These are phyloP conservation scores for Bryoglossum gracile DNA, from an alignment of 495 filamentous ascomycete genomes.

Conservation along the genomic window DNA sequence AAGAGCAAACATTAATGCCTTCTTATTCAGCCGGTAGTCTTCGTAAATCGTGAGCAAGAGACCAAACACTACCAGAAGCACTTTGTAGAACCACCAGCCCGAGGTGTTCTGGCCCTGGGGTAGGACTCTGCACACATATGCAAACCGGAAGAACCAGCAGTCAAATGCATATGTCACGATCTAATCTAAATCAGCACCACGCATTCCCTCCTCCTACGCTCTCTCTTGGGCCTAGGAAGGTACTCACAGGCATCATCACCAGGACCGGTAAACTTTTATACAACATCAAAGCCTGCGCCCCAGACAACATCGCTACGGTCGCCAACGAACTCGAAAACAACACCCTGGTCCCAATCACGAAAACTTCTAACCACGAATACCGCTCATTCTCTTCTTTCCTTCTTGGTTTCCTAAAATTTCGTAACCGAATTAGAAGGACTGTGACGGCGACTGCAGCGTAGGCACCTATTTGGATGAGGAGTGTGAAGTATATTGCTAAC, in stretches of 20 bases:
- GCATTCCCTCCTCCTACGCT: too few relatives aligned
- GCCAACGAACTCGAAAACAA: conserved; percentile 3
- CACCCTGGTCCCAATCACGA: conserved; percentile 9
- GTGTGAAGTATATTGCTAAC: conserved; percentile 16
- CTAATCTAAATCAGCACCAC: conserved; percentile 10
- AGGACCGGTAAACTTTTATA: conserved; percentile 16
- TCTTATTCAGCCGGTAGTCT: conserved; percentile 16
- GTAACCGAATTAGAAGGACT: conserved; percentile 1
- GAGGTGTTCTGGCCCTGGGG: conserved; percentile 2
- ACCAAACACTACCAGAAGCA: conserved; percentile 2
- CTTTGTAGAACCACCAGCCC: not conserved
- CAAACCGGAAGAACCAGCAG: conserved; percentile 14
- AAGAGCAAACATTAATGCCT: conserved; percentile 5
- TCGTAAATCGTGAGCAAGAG: not conserved
- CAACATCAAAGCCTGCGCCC: conserved; percentile 10
- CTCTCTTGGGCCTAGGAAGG: not conserved
- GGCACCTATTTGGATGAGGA: conserved; percentile 14
- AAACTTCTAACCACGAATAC: conserved; percentile 5
- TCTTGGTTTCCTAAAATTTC: conserved; percentile 2
- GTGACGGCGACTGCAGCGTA: conserved; percentile 7
- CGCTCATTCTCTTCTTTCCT: conserved; percentile 5
- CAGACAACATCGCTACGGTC: conserved; percentile 13
- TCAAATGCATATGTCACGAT: conserved; percentile 20
- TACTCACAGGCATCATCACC: conserved; percentile 16
- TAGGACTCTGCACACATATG: conserved; percentile 3